Conservation (phyloP, 176 grass and related monocot species). For the Phyllostachys edulis region DNA sequence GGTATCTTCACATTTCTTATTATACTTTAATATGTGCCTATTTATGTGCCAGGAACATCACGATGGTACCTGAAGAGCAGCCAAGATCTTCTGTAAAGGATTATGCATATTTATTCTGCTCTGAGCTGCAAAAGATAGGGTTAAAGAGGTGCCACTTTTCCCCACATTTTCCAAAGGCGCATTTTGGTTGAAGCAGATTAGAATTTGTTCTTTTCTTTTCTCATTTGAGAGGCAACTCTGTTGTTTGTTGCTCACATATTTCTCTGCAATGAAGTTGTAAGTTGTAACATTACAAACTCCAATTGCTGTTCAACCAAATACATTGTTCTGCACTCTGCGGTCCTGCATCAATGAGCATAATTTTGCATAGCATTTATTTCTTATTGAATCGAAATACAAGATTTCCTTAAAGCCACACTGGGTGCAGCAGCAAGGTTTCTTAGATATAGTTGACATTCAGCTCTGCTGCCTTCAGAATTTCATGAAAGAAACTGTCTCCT, state of each 20-base stretch:
- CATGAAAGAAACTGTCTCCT: not conserved
- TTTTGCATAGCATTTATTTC: not conserved
- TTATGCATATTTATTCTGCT: not conserved
- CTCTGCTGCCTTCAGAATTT: conserved; percentile 20
- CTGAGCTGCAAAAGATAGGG: not conserved
- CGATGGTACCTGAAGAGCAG: not conserved
- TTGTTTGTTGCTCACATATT: conserved; percentile 3
- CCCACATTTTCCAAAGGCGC: conserved; percentile 1
- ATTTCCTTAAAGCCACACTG: not conserved
- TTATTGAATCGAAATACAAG: conserved; percentile 23
- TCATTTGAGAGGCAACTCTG: not conserved
- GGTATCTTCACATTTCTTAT: not conserved
- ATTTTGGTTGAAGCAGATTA: conserved; percentile 3
- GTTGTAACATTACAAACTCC: conserved; percentile 1
- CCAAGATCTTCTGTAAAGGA: not conserved
- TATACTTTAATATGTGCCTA: not conserved
- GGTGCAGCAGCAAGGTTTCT: not conserved
- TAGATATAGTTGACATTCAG: not conserved
- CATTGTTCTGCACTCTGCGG: not conserved
- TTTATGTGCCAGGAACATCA: not conserved
- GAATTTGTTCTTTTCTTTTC: not conserved
- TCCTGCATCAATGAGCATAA: not conserved
- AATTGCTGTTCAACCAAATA: not conserved
- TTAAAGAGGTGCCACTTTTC: not conserved
- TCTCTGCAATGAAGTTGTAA: not conserved